Evolutionary conservation across 2,329 filamentous ascomycete genomes (phyloP), one percentile per base, ranked within the genome.

Genomic region (Epicoccum nigrum): DNA sequence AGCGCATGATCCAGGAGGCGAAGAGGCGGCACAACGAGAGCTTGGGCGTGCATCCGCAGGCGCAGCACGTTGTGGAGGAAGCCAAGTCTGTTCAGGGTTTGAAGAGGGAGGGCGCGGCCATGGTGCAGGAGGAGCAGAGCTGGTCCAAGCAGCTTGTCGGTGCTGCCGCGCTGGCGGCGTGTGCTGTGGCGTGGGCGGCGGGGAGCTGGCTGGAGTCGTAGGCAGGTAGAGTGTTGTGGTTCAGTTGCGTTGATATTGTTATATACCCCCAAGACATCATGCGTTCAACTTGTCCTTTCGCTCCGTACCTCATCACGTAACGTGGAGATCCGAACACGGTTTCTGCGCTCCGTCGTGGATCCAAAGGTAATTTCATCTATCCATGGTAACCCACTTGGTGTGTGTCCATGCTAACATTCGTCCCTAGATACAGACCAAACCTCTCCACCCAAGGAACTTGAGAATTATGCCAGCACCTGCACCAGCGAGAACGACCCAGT

Each of bases 1-100:
- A 80, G 34, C 76, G 74, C 44, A 76, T 86, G 60, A 81, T 84
- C 25, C 74, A 89, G 83, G 65, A 80, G 76, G 67, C 74, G 25
- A 71, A 71, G 76, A 79, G 69, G 51, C 52, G 65, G 17, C 67
- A 74, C 45, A 73, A 74, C 44, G 66, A 69, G 50, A 66, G 58
- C 38, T 51, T 72, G 31, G 45, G 53, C 27, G 50, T 51, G 16
- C 51, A 55, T 4, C 55, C 64, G 9, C 63, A 64, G 21, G 48
- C 52, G 4, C 53, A 63, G 31, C 59, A 65, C 48, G 41, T 68
- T 39, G 60, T 63, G 25, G 57, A 66, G 49, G 60, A 68, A 25
- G 60, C 54, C 6, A 60, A 59, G 34, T 51, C 54, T 1, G 44
- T 44, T 7, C 52, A 60, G 21, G 56, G 28, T 12, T 32, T 63